Evolutionary conservation across 2,329 filamentous ascomycete genomes (phyloP).

Genomic region (Colletotrichum sojae): DNA sequence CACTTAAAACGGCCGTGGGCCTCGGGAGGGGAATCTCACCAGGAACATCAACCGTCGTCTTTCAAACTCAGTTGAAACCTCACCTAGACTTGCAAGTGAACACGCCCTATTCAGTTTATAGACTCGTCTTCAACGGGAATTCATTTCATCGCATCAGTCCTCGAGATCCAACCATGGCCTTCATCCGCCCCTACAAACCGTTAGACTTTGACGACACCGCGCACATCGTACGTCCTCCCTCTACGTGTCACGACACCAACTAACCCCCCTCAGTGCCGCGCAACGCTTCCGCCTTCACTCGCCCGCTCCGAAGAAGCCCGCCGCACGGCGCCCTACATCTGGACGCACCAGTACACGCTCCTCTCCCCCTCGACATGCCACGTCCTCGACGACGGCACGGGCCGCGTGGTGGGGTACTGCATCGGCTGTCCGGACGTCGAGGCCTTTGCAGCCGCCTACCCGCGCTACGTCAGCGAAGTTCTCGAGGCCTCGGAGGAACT

Average conservation of each 20-base stretch:
- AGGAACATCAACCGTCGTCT: neutral
- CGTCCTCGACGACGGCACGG: constrained; percentile 63
- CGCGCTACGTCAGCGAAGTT: constrained; percentile 54
- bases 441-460: constrained; percentile 56
- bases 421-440: constrained; percentile 61
- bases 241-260: neutral
- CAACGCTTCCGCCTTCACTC: constrained; percentile 62
- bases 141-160: no score
- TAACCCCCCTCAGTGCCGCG: constrained; percentile 57
- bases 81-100: no score
- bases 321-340: constrained; percentile 62
- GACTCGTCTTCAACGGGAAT: no score
- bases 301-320: constrained; percentile 49
- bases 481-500: constrained; percentile 48
- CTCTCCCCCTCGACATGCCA: constrained; percentile 61
- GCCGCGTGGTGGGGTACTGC: constrained; percentile 63
- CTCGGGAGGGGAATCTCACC: neutral
- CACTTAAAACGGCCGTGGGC: constrained; percentile 1
- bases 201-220: constrained; percentile 58
- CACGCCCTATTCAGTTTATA: no score
- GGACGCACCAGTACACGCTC: constrained; percentile 65
- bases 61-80: no score
- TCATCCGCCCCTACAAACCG: constrained; percentile 58
- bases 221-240: constrained; percentile 54
- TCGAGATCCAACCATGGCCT: constrained; percentile 54